Base-by-base conservation (phyloP, 2,329 filamentous ascomycete genomes). In the Diplodia mutila region DNA sequence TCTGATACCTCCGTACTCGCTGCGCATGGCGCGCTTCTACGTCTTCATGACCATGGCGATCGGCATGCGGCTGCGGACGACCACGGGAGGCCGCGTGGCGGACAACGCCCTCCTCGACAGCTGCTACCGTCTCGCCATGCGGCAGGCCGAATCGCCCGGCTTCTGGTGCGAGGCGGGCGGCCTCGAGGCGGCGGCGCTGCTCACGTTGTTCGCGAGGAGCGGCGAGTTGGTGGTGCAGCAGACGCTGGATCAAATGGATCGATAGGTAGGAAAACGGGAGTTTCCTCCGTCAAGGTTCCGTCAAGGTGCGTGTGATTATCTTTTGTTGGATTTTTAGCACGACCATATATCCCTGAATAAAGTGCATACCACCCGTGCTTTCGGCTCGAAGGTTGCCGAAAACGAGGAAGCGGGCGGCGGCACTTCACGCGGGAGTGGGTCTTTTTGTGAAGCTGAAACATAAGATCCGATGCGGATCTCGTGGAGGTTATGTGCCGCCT, bases 21-120 rank as follows among this genome's bases (percentile, higher is more conserved):
- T 75, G 32, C 69, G 71, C 7, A 77, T 78, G 75, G 77, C 75
- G 0, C 72, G 77, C 14, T 78, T 77, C 54, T 76, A 77, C 48
- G 75, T 78, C 14, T 78, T 78, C 64, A 70, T 78, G 46, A 74
- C 75, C 11, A 78, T 78, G 77, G 75, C 77, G 0, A 72, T 76
- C 27, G 75, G 75, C 3, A 77, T 78, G 76, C 78, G 78, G 55
- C 54, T 77, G 14, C 69, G 77, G 3, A n/a, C n/a, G n/a, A n/a
- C n/a, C n/a, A n/a, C n/a, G n/a, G n/a, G n/a, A n/a, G n/a, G n/a
- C n/a, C n/a, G 76, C 77, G 29, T 57, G 72, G 71, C 29, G 74
- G 57, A 34, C 6, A 78, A 77, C 48, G 70, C 75, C 0, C 67
- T 78, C 12, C 74, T 78, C 12, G 74, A 78, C 49, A 75, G 73